phyloP scores from a whole-genome alignment of 1,139 yeast species.

The Sugiyamaella japonica region DNA sequence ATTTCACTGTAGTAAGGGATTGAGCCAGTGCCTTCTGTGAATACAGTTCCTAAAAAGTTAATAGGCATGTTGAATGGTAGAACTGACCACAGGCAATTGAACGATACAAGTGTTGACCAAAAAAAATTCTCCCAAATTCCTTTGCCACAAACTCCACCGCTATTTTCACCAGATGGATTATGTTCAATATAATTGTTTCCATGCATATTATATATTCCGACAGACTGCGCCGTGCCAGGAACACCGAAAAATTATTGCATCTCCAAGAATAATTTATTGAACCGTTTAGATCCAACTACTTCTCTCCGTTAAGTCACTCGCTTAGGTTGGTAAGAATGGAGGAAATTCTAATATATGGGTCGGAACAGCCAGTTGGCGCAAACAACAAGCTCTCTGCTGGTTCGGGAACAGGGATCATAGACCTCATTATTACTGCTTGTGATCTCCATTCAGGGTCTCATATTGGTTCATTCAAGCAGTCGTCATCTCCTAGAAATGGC shows the following conservation, averaged over 20 bases:
- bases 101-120: neutral
- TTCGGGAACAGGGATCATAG: slow-evolving; percentile 21
- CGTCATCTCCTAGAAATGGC: slow-evolving; percentile 47
- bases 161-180: no score
- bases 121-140: no score
- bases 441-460: slow-evolving; percentile 34
- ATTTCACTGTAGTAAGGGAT: slow-evolving; percentile 72
- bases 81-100: neutral
- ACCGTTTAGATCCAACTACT: no score
- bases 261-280: neutral
- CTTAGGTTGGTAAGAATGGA: slow-evolving; percentile 26
- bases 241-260: neutral
- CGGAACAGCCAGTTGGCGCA: slow-evolving; percentile 22
- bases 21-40: slow-evolving; percentile 67
- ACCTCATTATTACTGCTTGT: slow-evolving; percentile 28
- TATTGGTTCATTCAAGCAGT: slow-evolving; percentile 32
- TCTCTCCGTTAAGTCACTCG: no score
- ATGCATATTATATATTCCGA: neutral
- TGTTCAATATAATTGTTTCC: no score
- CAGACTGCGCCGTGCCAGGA: slow-evolving; percentile 4
- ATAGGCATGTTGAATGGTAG: slow-evolving; percentile 65
- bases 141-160: no score
- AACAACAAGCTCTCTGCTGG: slow-evolving; percentile 18
- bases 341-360: slow-evolving; percentile 35
- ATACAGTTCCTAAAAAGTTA: slow-evolving; percentile 65